Base-by-base conservation (phyloP, 2,329 filamentous ascomycete genomes). In the Tetracladium maxilliforme region DNA sequence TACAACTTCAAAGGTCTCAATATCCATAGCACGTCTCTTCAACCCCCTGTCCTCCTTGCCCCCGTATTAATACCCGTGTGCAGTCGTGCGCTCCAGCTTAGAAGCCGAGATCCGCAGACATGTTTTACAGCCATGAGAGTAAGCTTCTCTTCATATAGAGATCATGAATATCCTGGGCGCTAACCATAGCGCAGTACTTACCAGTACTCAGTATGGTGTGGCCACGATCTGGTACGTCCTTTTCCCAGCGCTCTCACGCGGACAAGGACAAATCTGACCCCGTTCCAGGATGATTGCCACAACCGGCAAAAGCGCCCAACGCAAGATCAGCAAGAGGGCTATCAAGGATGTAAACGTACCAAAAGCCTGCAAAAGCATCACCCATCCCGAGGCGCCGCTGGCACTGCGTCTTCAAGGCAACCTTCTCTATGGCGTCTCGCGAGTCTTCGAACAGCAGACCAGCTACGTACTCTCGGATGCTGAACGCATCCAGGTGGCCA, bases 121-220 rank as follows among this genome's bases (percentile, higher is more conserved):
- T 94, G 86, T 94, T 94, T 48, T 95, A 93, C 56, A 92, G 81
- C 41, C 82, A 93, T 54, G 86, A 94, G 53, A 82, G 87, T 90
- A 58, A 45, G 74, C 52, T 11, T 14, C 18, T 5, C 13, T 11
- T 8, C 12, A 10, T 7, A 5, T 10, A n/a, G 21, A 10, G 15
- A 13, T 16, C 10, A 18, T 12, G 7, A 16, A 8, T 14, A 14
- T 16, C 22, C 22, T 21, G 14, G 20, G 11, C 10, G 13, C 10
- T 26, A 7, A 12, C 7, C 13, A 16, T 21, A n/a, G 12, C 8
- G 19, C 29, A 76, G 70, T 98, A 31, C 69, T 98, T 28, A 90
- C 75, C 4, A 87, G 69, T 33, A 73, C 73, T 43, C 77, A 90
- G 47, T 80, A 94, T 66, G 90, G 90, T 28, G 80, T 98, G 29